Base-by-base conservation (phyloP, 768 basidiomycete genomes). In the Royoungia palumana region DNA sequence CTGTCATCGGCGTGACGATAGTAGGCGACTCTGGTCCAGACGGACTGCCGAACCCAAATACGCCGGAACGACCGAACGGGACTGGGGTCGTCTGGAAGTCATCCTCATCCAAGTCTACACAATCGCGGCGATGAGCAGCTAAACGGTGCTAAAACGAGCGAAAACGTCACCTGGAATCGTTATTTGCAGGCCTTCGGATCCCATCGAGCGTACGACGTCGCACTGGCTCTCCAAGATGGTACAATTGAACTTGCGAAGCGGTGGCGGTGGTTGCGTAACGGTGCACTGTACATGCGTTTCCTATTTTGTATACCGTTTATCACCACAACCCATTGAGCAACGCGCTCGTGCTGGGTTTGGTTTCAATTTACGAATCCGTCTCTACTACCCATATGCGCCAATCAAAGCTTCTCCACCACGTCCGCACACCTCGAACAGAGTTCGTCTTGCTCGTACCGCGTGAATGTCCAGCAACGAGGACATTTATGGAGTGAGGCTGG, bases 391-490 rank as follows among this genome's bases (percentile, higher is more conserved):
- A 38, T 13, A 20, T 37, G 7, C 40, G 44, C 46, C n/a, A 32
- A 35, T 51, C 34, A 54, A 42, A 44, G 34, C 35, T 24, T 54
- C 37, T 28, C 34, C 27, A 65, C 35, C 25, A 62, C 64, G 14
- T 56, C 54, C 25, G 56, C 55, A 52, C 94, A 96, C 56, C 94
- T 77, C 17, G 50, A 50, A 67, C 94, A 95, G 11, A 94, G 65
- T 10, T 64, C 61, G 16, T 82, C 75, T 12, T 72, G 65, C 35
- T 72, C 63, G 11, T 64, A 56, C 13, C 85, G 75, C 2, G 82
- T 83, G 62, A 77, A 86, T 6, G 81, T 85, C 93, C 94, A 96
- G 66, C 95, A 98, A 14, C 94, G 79, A 20, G 93, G 89, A 64
- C 95, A 98, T 65, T 95, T 94, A 19, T 72, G 60, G 44, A 68